Evolutionary conservation across 148 eudicot genomes (phyloP), one percentile per base, ranked within the genome.

Genomic region (Rhododendron williamsianum): DNA sequence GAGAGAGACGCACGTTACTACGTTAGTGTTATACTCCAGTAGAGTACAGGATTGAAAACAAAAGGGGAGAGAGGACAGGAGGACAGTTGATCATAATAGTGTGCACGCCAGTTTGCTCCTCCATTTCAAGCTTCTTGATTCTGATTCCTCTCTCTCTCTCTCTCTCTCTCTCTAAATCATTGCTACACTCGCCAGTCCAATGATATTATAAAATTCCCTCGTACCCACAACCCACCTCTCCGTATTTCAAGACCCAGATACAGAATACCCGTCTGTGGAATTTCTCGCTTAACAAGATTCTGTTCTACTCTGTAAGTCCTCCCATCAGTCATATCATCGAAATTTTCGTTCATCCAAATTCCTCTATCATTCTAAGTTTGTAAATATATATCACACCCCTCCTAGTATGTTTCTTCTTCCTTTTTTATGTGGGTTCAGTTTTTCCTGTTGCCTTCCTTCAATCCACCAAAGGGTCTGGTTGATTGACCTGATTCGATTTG

Each of bases 111-210:
- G 13, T 16, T 2, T 13, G 13, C 13, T 52, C 67, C n/a, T 52
- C 82, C 82, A 80, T 80, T 79, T 48, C 63, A 80, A 80, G 67
- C 13, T 80, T 16, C 23, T 80, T 79, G 82, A 25, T 25, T 78
- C 33, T 45, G 65, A 58, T 58, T 54, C 60, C 16, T 33, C 35
- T 49, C 60, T 46, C 58, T 48, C 35, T 46, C 36, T 27, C 9
- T 49, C 82, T 4, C 51, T 80, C 82, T 80, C 81, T 48, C 81
- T 48, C 60, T n/a, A 6, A 25, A 11, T 23, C 60, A n/a, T 15
- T 25, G 12, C 27, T n/a, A 4, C 10, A 78, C 56, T 41, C 45
- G 5, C 27, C 21, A 9, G 23, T 27, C 25, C 58, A 45, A 13
- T 45, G 4, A 30, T 69, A 45, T 69, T 69, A 45, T 69, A 69